Evolutionary conservation across 331 rosid genomes (phyloP), one percentile per base, ranked within the genome.

Genomic region (Pyracantha coccinea): DNA sequence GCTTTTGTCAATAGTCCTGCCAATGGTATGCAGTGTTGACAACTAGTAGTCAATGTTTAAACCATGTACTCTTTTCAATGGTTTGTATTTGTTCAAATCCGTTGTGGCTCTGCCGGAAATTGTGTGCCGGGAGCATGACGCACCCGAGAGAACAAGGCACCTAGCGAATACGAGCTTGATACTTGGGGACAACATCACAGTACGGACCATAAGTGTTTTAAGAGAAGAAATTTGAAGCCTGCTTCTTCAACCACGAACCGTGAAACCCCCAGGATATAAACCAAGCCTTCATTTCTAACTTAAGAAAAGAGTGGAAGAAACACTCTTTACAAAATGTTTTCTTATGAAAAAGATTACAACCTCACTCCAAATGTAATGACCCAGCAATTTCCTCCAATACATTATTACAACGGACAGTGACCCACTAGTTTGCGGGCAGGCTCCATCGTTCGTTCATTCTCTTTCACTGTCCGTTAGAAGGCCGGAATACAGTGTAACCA

Each of bases 401-500:
- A 83, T 89, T 89, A 92, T 87, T 92, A 89, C 90, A 81, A 79
- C 78, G 81, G 79, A 61, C 71, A 69, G 77, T 66, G 66, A 31
- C 85, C 84, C 86, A 82, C 86, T 68, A 70, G 60, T 79, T 76
- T 17, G 61, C 28, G 69, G 80, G 79, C 77, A 71, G 69, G 31
- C 78, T 72, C 81, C 75, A 55, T 78, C 82, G 73, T 59, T 59
- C n/a, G 6, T 3, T 60, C 68, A 27, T 62, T 63, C 44, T 29
- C 68, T 62, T 78, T 83, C 86, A 92, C 44, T 87, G 88, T 68
- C 92, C 97, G 83, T 83, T 88, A 52, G 92, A 88, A 15, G 99
- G 99, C 85, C 96, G 89, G 89, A 84, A 95, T 50, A 86, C 81
- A 19, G 86, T 77, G 88, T 92, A 95, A 69, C 96, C 97, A 59